These are phyloP conservation scores for Phialemoniopsis sp. DNA, from an alignment of 2,329 filamentous ascomycete genomes.

Conservation along the genomic window DNA sequence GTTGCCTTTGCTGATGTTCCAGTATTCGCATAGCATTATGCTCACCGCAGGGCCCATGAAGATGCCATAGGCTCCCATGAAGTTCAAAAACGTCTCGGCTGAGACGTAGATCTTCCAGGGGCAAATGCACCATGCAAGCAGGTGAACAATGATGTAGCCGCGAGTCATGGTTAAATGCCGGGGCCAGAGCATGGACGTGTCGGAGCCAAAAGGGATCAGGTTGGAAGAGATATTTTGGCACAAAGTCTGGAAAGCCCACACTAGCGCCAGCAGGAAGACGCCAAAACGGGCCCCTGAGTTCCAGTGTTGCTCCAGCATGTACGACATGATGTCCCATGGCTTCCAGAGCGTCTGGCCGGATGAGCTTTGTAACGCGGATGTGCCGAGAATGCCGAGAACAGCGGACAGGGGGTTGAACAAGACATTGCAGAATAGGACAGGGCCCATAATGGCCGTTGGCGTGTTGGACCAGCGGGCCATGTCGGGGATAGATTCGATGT, in stretches of 20 bases:
- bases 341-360: slow-evolving; percentile 26
- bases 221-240: slow-evolving; percentile 22
- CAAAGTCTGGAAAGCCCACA: too few relatives aligned
- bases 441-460: slow-evolving; percentile 31
- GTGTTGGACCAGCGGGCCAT: slow-evolving; percentile 35
- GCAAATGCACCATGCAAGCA: slow-evolving; percentile 12
- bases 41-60: too few relatives aligned
- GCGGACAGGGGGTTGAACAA: slow-evolving; percentile 34
- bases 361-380: slow-evolving; percentile 34
- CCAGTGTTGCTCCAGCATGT: too few relatives aligned
- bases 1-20: slow-evolving; percentile 26
- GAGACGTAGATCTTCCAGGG: slow-evolving; percentile 17
- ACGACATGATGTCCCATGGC: too few relatives aligned
- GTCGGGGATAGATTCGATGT: too few relatives aligned
- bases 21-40: too few relatives aligned
- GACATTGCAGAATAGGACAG: slow-evolving; percentile 33
- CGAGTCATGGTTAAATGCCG: slow-evolving; percentile 31
- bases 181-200: slow-evolving; percentile 25
- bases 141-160: slow-evolving; percentile 17
- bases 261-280: too few relatives aligned
- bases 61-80: slow-evolving; percentile 12
- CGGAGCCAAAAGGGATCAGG: slow-evolving; percentile 30
- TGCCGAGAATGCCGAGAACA: slow-evolving; percentile 36
- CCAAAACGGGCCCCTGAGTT: too few relatives aligned
- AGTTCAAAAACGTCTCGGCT: slow-evolving; percentile 13